Evolutionary conservation across 2,329 filamentous ascomycete species (phyloP), one percentile per base, ranked within the genome.

Genomic region (Colletotrichum costaricense): DNA sequence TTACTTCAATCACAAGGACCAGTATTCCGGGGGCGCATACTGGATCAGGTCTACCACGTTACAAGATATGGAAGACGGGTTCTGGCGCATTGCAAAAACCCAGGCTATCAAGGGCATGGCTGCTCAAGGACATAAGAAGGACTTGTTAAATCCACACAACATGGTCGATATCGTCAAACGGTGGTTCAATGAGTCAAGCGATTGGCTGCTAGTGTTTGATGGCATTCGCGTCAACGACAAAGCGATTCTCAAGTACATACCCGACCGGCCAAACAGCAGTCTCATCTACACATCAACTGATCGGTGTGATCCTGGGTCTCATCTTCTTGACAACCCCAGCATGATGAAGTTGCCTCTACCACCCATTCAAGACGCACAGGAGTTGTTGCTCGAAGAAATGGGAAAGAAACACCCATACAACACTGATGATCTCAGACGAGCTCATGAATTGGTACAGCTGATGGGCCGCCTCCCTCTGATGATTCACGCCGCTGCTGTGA

Each of bases 231-330:
- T 93, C 72, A 88, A 90, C 62, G 84, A 86, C 7, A 86, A 90
- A 3, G 86, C 86, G 2, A 86, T 93, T 28, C 83, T 86, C 60
- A 83, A 87, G 49, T 93, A 92, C 74, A 89, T 94, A n/a, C 92
- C 92, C 0, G 91, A 92, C 76, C 87, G 86, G 33, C 86, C 84
- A 73, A 87, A 90, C 68, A 92, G 90, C 16, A 90, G 89, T 76
- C 87, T 94, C 60, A 92, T 94, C 30, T 93, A 92, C 76, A 93
- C 92, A 0, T 93, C 91, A 0, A 89, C 92, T 0, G 90, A 93
- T 75, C 86, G 86, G 52, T 89, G 89, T 4, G 83, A 86, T 16
- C 83, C 83, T 1, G 90, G 86, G 79, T 89, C 85, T 79, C 88
- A 86, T 80, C 88, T 83, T 72, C 93, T 84, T 82, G 90, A 87